Conservation (phyloP, 208 protist genomes). For the Wallacemonas sp. region DNA sequence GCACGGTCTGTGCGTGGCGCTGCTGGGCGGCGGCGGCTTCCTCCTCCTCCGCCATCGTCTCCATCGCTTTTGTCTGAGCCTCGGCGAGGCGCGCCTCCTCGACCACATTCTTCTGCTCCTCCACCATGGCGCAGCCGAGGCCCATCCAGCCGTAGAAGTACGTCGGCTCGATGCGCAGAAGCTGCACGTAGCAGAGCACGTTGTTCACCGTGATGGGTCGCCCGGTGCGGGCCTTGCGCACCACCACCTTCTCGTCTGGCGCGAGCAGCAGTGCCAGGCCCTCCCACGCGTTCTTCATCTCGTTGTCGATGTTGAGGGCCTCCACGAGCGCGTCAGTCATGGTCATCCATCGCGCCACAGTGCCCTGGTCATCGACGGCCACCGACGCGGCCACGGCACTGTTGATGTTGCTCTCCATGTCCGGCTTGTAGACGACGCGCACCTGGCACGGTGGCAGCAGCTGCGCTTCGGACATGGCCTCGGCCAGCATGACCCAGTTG, state of each 20-base stretch:
- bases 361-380: background rate
- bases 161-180: conserved; percentile 19
- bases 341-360: conserved; percentile 6
- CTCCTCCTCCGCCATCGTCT: background rate
- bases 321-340: conserved; percentile 23
- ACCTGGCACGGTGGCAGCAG: conserved; percentile 20
- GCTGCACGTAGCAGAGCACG: conserved; percentile 25
- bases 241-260: conserved; percentile 21
- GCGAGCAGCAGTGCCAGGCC: conserved; percentile 24
- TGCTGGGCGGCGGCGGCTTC: too few species aligned
- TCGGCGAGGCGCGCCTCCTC: conserved; percentile 10
- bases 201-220: conserved; percentile 27
- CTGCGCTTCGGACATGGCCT: conserved; percentile 26
- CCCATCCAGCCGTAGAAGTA: conserved; percentile 32
- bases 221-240: conserved; percentile 20
- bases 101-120: conserved; percentile 21
- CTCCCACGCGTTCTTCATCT: conserved; percentile 27
- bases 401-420: background rate
- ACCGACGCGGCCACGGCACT: background rate
- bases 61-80: conserved; percentile 1
- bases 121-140: conserved; percentile 26
- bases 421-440: conserved; percentile 20
- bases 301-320: conserved; percentile 23
- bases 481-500: conserved; percentile 28
- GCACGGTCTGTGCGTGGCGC: too few species aligned